Evolutionary conservation across 345 rosid genomes (phyloP).

Genomic region (Populus simonii): DNA sequence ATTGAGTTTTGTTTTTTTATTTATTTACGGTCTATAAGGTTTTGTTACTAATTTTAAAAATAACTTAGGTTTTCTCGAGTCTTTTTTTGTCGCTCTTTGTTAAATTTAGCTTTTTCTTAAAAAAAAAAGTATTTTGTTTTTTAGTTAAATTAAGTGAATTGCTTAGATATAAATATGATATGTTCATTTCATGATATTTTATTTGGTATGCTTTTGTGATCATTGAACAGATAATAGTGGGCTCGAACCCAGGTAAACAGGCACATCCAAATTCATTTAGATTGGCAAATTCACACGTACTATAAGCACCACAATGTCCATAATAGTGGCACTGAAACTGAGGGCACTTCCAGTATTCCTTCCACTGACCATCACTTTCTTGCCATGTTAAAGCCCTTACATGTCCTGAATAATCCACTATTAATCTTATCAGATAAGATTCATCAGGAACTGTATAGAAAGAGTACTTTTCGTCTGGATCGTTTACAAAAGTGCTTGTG

Average conservation of each 20-base stretch:
- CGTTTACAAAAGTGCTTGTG: background rate
- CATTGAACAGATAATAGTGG: background rate
- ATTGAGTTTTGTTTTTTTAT: no score
- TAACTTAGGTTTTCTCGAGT: no score
- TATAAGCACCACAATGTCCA: constrained; percentile 13
- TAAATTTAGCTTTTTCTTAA: no score
- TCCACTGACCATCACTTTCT: background rate
- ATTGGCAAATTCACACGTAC: background rate
- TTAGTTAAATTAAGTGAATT: no score
- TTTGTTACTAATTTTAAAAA: no score
- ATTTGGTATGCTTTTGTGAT: no score
- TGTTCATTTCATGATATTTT: no score
- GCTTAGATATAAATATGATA: no score
- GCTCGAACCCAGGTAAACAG: constrained; percentile 10
- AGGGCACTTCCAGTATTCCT: background rate
- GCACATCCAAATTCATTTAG: background rate
- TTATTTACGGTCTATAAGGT: no score
- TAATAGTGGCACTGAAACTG: background rate
- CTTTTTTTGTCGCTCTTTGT: no score
- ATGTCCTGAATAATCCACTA: background rate
- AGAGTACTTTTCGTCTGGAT: background rate
- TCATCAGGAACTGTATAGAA: background rate
- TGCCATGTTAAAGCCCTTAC: background rate
- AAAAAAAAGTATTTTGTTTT: no score
- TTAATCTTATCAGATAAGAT: background rate